A percentile compares a stretch with the other conserved stretches of the same genome.
These are phyloP conservation scores for Carallia pectinifolia DNA, from an alignment of 345 rosid species.

Conservation along the genomic window DNA sequence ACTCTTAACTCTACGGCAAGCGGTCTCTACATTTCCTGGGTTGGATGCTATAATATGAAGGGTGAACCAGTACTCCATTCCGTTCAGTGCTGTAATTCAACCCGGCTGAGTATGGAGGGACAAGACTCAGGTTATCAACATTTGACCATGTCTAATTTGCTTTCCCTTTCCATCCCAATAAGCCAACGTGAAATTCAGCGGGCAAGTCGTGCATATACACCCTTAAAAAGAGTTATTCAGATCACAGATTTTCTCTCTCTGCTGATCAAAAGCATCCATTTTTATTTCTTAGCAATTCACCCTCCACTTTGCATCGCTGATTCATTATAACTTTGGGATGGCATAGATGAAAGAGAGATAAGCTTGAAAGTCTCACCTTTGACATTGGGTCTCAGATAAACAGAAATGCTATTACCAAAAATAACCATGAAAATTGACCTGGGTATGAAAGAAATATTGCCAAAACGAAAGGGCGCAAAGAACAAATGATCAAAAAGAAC, in stretches of 20 bases:
- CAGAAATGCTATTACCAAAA: conserved; percentile 49
- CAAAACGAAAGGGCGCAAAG: conserved; percentile 58
- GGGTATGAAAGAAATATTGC: conserved; percentile 48
- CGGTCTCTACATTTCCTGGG: conserved; percentile 38
- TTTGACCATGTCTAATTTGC: conserved; percentile 60
- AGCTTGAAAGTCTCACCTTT: conserved; percentile 29
- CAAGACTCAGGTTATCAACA: conserved; percentile 31
- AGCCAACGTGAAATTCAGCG: conserved; percentile 75
- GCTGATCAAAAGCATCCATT: conserved; percentile 17
- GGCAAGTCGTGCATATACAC: conserved; percentile 81
- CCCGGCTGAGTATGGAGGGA: conserved; percentile 72
- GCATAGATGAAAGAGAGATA: conserved; percentile 29
- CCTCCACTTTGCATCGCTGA: conserved; percentile 12
- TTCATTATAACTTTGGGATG: conserved; percentile 22
- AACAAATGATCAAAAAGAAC: conserved; percentile 39
- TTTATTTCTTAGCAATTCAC: conserved; percentile 14
- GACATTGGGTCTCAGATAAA: conserved; percentile 34
- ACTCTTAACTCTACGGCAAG: conserved; percentile 26
- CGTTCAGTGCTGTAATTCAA: conserved; percentile 82
- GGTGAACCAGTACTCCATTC: conserved; percentile 92
- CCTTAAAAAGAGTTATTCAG: conserved; percentile 37
- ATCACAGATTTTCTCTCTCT: conserved; percentile 22
- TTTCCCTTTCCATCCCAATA: conserved; percentile 74
- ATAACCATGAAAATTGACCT: conserved; percentile 55
- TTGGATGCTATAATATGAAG: conserved; percentile 78